A percentile compares a stretch with the other conserved stretches of the same genome.
Evolutionary conservation across 768 basidiomycete species (phyloP).

Genomic region (Phaeotremella skinneri): DNA sequence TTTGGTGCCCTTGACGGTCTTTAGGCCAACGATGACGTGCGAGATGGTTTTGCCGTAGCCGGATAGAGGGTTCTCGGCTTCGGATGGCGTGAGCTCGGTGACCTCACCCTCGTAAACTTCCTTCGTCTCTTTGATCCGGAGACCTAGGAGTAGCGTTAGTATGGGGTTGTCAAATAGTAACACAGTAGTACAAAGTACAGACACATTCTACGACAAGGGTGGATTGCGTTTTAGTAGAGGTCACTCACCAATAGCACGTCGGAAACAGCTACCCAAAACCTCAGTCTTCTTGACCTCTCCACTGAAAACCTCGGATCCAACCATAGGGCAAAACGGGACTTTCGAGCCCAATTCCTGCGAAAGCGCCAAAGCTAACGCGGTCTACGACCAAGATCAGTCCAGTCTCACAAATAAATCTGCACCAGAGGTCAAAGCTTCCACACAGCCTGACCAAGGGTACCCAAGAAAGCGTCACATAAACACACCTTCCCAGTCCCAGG

Average conservation of each 20-base stretch:
- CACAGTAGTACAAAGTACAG: slow-evolving; percentile 6
- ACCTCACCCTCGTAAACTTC: slow-evolving; percentile 99
- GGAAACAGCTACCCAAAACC: slow-evolving; percentile 88
- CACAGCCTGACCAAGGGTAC: background rate
- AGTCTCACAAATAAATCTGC: background rate
- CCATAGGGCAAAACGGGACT: slow-evolving; percentile 98
- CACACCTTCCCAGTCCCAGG: slow-evolving; percentile 86
- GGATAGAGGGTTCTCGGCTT: slow-evolving; percentile 93
- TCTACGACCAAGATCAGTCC: slow-evolving; percentile 52
- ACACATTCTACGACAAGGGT: background rate
- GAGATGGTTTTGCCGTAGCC: slow-evolving; percentile 98
- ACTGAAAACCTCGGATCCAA: slow-evolving; percentile 93
- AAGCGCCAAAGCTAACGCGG: slow-evolving; percentile 90
- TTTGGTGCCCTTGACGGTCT: slow-evolving; percentile 90
- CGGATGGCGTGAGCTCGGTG: slow-evolving; percentile 91
- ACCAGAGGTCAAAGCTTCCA: background rate
- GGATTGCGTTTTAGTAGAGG: slow-evolving; percentile 1
- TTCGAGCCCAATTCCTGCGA: slow-evolving; percentile 91
- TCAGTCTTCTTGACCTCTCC: slow-evolving; percentile 99
- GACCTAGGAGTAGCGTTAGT: too few relatives aligned
- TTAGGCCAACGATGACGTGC: slow-evolving; percentile 94
- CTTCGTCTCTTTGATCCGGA: slow-evolving; percentile 98
- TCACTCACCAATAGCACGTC: slow-evolving; percentile 85
- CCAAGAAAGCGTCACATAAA: too few relatives aligned
- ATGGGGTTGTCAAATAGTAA: too few relatives aligned